phyloP scores from a whole-genome alignment of 371 early-diverging fungal species.

The Rhizopus stolonifer region DNA sequence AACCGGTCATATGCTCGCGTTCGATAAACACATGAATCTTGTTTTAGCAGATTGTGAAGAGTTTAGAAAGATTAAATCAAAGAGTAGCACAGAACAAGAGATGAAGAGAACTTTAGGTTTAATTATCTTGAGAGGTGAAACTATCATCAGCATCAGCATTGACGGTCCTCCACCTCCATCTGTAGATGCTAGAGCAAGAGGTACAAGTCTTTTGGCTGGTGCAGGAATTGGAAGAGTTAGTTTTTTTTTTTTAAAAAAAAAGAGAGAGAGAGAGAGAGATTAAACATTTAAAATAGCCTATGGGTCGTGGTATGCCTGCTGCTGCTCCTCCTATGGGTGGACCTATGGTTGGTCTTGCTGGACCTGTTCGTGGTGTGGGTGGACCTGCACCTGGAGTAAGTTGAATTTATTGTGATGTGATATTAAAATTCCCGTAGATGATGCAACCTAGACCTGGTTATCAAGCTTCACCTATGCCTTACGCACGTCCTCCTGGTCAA shows the following conservation, averaged over 20 bases:
- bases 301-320: conserved; percentile 90
- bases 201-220: conserved; percentile 57
- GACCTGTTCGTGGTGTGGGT: conserved; percentile 91
- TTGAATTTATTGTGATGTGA: conserved; percentile 6
- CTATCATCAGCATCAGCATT: conserved; percentile 87
- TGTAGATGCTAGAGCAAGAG: conserved; percentile 55
- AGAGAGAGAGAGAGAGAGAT: neutral
- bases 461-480: conserved; percentile 71
- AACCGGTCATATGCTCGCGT: conserved; percentile 97
- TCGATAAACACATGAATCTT: conserved; percentile 98
- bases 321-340: conserved; percentile 64
- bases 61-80: conserved; percentile 85
- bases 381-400: conserved; percentile 80
- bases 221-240: conserved; percentile 70
- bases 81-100: conserved; percentile 55
- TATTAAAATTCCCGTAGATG: conserved; percentile 42
- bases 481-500: conserved; percentile 65
- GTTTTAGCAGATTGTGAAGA: conserved; percentile 97
- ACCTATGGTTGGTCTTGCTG: conserved; percentile 71
- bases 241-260: neutral
- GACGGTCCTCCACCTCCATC: conserved; percentile 90
- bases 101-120: conserved; percentile 92
- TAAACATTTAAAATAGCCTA: conserved; percentile 54
- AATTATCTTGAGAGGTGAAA: conserved; percentile 94
- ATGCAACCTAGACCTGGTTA: conserved; percentile 69